phyloP scores from a whole-genome alignment of 2,329 filamentous ascomycete genomes.

The Cadophora gregata region DNA sequence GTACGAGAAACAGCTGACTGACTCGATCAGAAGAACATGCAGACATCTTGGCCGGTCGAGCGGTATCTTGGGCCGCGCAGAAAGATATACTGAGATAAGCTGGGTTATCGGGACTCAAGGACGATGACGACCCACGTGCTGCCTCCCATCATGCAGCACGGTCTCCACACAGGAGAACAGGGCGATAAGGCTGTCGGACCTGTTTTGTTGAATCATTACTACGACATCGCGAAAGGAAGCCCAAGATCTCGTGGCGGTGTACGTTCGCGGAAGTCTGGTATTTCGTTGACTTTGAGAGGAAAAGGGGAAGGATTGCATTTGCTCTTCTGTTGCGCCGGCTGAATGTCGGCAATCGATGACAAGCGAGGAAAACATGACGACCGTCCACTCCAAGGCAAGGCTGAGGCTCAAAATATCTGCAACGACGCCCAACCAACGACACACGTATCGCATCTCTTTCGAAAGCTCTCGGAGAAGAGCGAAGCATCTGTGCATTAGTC shows the following conservation, averaged over 20 bases:
- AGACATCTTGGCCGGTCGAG: neutral
- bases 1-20: neutral
- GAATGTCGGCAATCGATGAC: neutral
- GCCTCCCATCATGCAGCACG: neutral
- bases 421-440: neutral
- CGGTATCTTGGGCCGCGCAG: neutral
- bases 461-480: neutral
- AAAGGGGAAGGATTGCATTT: neutral
- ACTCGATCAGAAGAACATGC: neutral
- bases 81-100: neutral
- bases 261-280: neutral
- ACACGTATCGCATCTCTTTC: neutral
- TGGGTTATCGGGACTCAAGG: too few species aligned
- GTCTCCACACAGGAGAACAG: neutral
- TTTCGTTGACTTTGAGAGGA: neutral
- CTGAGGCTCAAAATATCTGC: neutral
- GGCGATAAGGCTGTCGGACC: neutral
- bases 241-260: neutral
- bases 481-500: neutral
- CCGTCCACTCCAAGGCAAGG: neutral
- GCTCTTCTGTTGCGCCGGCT: neutral
- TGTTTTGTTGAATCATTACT: neutral
- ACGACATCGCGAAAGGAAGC: neutral
- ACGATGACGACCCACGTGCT: neutral
- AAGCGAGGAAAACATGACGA: neutral